Conservation (phyloP, 164 flowering plant genomes). For the Berberis vulgaris region DNA sequence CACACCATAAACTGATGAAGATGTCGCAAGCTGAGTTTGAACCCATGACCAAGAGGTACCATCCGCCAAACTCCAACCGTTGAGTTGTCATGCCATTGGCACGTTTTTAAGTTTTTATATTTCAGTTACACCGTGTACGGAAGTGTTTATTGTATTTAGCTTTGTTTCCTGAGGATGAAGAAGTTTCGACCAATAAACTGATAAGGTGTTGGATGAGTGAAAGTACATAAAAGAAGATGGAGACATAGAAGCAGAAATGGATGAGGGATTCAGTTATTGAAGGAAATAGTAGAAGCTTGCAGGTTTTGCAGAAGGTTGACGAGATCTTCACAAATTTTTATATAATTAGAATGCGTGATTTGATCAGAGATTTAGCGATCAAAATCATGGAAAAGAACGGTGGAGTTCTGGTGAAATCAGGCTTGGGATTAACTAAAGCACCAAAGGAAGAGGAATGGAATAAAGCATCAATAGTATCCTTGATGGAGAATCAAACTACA, state of each 20-base stretch:
- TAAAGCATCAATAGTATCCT: not conserved
- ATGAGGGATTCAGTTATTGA: not conserved
- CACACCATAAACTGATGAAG: too few relatives aligned
- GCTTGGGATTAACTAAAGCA: not conserved
- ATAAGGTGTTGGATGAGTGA: constrained; percentile 14
- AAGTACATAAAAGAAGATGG: constrained; percentile 7
- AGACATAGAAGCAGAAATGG: not conserved
- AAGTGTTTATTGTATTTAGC: constrained; percentile 9
- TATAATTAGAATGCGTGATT: not conserved
- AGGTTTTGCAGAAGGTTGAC: not conserved
- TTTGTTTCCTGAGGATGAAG: constrained; percentile 26
- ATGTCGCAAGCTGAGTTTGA: too few relatives aligned
- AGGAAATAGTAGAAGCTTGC: not conserved
- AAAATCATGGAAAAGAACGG: not conserved
- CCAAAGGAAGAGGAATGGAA: not conserved
- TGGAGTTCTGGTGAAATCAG: not conserved
- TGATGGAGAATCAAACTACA: not conserved
- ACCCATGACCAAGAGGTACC: too few relatives aligned
- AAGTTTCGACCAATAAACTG: constrained; percentile 22
- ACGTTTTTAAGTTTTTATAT: constrained; percentile 20
- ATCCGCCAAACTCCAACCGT: too few relatives aligned
- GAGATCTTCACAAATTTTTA: not conserved
- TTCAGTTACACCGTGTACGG: constrained; percentile 26
- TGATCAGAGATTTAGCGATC: not conserved
- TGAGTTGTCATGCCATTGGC: too few relatives aligned